Evolutionary conservation across 805 yeast genomes (phyloP).

Genomic region (Candida vaughaniae): DNA sequence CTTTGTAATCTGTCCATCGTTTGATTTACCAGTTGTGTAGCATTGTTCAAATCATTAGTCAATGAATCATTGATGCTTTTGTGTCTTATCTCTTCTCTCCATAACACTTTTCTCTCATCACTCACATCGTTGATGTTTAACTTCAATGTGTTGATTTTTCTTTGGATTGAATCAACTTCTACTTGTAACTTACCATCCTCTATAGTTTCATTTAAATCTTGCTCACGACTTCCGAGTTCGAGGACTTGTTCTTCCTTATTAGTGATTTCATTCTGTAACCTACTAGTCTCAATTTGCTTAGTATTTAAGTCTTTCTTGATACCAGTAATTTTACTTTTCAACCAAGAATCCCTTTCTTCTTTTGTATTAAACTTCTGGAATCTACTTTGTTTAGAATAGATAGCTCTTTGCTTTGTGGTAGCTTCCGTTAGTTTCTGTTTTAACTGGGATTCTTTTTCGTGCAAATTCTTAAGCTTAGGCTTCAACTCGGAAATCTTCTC

Average conservation of each 20-base stretch:
- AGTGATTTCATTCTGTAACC: conserved; percentile 20
- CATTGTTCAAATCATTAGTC: conserved; percentile 51
- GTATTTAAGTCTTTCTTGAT: conserved; percentile 28
- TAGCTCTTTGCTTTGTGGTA: conserved; percentile 52
- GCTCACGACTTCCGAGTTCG: conserved; percentile 14
- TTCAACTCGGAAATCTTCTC: conserved; percentile 29
- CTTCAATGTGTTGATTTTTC: conserved; percentile 42
- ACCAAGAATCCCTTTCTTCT: conserved; percentile 67
- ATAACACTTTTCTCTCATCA: conserved; percentile 67
- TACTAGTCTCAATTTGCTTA: conserved; percentile 22
- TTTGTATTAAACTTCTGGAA: conserved; percentile 55
- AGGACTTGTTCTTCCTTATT: conserved; percentile 23
- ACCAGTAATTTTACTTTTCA: conserved; percentile 48
- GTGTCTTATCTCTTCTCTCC: conserved; percentile 76
- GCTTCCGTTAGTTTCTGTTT: conserved; percentile 40
- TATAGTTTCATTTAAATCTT: conserved; percentile 14
- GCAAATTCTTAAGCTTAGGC: conserved; percentile 44
- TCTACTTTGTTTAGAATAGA: conserved; percentile 73
- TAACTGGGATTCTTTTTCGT: conserved; percentile 37
- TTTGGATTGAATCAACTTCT: conserved; percentile 22
- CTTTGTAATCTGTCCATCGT: conserved; percentile 75
- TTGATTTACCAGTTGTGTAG: conserved; percentile 61
- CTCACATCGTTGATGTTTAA: conserved; percentile 42
- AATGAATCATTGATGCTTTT: conserved; percentile 57
- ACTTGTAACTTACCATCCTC: conserved; percentile 10